Base-by-base conservation (phyloP, 306 rosid genomes). In the Dalbergia oliveri region DNA sequence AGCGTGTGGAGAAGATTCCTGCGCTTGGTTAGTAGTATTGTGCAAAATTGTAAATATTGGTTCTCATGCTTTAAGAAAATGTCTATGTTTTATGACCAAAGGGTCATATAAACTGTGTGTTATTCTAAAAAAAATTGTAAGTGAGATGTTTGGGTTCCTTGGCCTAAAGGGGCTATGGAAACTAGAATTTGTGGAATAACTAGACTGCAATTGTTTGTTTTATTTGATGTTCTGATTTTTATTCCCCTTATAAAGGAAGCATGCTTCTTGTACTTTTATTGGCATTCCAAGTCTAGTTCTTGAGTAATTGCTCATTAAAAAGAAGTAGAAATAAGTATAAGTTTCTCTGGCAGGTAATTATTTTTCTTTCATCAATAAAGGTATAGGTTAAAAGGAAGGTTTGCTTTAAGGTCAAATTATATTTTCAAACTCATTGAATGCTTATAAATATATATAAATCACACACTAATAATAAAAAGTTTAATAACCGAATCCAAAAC, bases 1-100 rank as follows among this genome's bases (percentile, higher is more conserved):
- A 80, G 84, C 35, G 69, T 79, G 66, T 73, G 87, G 87, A 76
- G 69, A 84, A 84, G 90, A 80, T 51, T 70, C 79, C 56, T 37
- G 23, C 33, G 80, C 86, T 85, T 75, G 76, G 78, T 31, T 47
- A 31, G 63, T 21, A 56, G 63, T 82, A 57, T 31, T 75, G 66
- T 60, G 37, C 37, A 87, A 84, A 87, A 84, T 23, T 88, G 90
- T 88, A 88, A 74, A 86, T 90, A 82, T 60, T 66, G 68, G 72
- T 56, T 68, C 47, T 82, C 62, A 37, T 80, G 84, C 49, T 43
- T 58, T 58, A 47, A 66, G 76, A 45, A 34, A 14, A 45, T 54
- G 63, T 23, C 31, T 9, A 67, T 31, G 66, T 44, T 65, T 26
- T 35, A 58, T 65, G 77, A 71, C 88, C 86, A 69, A 86, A 86